Percentiles rank a stretch among this genome's conserved stretches.
Evolutionary conservation across 1,284 basidiomycete genomes (phyloP).

Genomic region (Fomes fomentarius): DNA sequence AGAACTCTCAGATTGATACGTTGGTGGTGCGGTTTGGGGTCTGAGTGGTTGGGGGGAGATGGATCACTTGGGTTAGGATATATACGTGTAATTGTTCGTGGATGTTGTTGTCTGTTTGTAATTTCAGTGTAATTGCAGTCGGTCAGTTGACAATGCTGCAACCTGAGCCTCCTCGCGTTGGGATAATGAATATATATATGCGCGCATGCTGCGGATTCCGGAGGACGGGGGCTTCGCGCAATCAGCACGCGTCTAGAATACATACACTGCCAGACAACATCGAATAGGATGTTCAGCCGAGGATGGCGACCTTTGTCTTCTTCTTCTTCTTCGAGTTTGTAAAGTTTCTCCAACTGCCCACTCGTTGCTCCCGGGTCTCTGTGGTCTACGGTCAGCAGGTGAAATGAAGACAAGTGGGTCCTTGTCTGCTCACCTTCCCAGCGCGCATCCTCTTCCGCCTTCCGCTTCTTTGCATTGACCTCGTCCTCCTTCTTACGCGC

Average conservation of each 20-base stretch:
- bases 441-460: slow-evolving; percentile 77
- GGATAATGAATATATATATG: slow-evolving; percentile 9
- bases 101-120: slow-evolving; percentile 6
- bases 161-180: not conserved
- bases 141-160: not conserved
- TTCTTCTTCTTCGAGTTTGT: slow-evolving; percentile 64
- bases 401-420: slow-evolving; percentile 2
- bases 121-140: not conserved
- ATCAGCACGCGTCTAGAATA: slow-evolving; percentile 6
- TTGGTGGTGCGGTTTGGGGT: too few relatives aligned
- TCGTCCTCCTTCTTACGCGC: slow-evolving; percentile 86
- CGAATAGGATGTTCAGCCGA: slow-evolving; percentile 52
- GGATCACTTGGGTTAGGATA: slow-evolving; percentile 7
- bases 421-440: slow-evolving; percentile 88
- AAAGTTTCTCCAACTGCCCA: slow-evolving; percentile 82
- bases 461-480: slow-evolving; percentile 70
- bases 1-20: slow-evolving; percentile 27
- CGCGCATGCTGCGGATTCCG: not conserved
- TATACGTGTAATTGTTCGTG: slow-evolving; percentile 4
- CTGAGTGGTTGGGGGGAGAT: too few relatives aligned
- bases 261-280: not conserved
- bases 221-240: not conserved
- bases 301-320: slow-evolving; percentile 68
- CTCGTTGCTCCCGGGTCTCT: slow-evolving; percentile 79
- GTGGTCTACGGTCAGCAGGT: slow-evolving; percentile 4